These are phyloP conservation scores for Pseudopithomyces maydicus DNA, from an alignment of 2,329 filamentous ascomycete genomes.

Conservation along the genomic window DNA sequence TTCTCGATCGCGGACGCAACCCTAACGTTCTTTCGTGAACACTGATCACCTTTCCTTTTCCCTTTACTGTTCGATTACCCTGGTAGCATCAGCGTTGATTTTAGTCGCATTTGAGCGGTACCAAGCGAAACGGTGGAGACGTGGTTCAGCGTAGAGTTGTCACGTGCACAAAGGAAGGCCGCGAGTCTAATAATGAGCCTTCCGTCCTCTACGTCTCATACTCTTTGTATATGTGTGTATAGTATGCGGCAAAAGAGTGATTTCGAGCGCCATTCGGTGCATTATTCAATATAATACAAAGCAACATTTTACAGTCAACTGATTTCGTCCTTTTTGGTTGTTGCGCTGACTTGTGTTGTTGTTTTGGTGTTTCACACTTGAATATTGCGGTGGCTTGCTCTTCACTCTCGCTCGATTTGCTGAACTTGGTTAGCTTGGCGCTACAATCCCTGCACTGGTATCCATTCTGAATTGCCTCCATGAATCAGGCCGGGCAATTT, in stretches of 20 bases:
- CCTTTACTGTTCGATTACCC: not conserved
- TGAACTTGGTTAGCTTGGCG: no score
- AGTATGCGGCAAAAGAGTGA: not conserved
- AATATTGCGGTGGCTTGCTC: not conserved
- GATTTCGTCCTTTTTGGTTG: not conserved
- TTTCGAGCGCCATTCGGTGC: not conserved
- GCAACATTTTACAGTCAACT: not conserved
- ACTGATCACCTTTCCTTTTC: not conserved
- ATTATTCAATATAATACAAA: slow-evolving; percentile 3
- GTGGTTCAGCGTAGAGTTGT: not conserved
- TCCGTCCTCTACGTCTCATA: not conserved
- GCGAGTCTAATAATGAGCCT: not conserved
- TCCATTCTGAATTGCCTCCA: not conserved
- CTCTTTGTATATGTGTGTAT: slow-evolving; percentile 5
- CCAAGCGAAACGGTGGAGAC: not conserved
- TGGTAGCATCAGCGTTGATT: slow-evolving; percentile 1
- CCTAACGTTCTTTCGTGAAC: slow-evolving; percentile 22
- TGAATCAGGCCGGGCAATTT: not conserved
- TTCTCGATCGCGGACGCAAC: slow-evolving; percentile 35
- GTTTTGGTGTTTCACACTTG: not conserved
- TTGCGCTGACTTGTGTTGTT: not conserved
- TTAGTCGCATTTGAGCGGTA: not conserved
- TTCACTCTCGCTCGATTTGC: no score
- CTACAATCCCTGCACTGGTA: not conserved
- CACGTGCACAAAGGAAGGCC: not conserved